phyloP scores from a whole-genome alignment of 495 filamentous ascomycete species.

The Xylaria castorea region DNA sequence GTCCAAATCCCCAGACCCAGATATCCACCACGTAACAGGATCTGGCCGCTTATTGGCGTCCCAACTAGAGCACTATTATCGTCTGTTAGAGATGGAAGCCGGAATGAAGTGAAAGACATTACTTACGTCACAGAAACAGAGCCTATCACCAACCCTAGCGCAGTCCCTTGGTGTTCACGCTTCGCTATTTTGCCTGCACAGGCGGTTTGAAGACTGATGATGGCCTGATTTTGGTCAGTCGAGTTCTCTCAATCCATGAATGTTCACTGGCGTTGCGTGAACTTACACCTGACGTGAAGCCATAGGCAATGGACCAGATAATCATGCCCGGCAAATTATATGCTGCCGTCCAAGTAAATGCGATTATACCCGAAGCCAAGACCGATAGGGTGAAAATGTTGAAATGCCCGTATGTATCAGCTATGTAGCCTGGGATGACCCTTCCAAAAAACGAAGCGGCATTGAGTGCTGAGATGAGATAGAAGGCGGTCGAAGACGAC shows the following conservation, averaged over 20 bases:
- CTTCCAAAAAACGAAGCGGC: constrained; percentile 58
- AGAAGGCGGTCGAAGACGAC: constrained; percentile 53
- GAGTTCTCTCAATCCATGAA: background rate
- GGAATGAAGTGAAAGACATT: background rate
- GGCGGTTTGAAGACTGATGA: constrained; percentile 33
- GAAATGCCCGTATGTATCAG: constrained; percentile 56
- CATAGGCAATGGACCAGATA: constrained; percentile 43
- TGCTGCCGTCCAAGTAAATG: constrained; percentile 47
- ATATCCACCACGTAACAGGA: constrained; percentile 45
- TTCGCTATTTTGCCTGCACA: constrained; percentile 34
- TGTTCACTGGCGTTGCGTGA: background rate
- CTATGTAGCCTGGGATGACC: constrained; percentile 55
- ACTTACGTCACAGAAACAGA: constrained; percentile 41
- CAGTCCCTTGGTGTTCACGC: constrained; percentile 48
- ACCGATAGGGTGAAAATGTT: constrained; percentile 47
- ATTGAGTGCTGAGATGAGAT: constrained; percentile 56
- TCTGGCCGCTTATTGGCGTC: constrained; percentile 52
- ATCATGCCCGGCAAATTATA: constrained; percentile 46
- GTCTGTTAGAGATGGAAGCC: background rate
- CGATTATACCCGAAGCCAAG: constrained; percentile 44
- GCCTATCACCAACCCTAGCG: constrained; percentile 53
- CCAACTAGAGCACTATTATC: constrained; percentile 45
- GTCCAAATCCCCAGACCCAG: constrained; percentile 37
- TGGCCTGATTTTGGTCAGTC: constrained; percentile 26
- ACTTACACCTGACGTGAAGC: constrained; percentile 39